Evolutionary conservation across 179 eudicot species (phyloP), one percentile per base, ranked within the genome.

Genomic region (Beta corolliflora): DNA sequence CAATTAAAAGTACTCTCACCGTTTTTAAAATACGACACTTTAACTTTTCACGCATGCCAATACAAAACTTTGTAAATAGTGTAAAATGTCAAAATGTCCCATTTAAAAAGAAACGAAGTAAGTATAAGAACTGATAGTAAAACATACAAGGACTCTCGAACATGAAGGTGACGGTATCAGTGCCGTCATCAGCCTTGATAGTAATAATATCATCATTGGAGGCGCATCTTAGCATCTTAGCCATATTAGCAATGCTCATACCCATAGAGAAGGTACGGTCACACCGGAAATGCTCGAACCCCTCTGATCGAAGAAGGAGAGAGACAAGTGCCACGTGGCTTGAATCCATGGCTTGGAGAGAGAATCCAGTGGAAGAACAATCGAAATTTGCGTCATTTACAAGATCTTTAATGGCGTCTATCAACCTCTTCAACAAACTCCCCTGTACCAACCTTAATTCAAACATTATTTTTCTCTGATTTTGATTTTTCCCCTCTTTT

Each of bases 361-460:
- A 91, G 82, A 91, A 89, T 0, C 89, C 89, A 6, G 92, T 80
- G 16, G 90, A 65, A 5, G 89, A 91, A 54, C 94, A 91, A 74
- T 91, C 94, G 85, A 91, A 91, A 75, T 91, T 91, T 50, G 92
- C 92, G 68, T 91, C 92, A 73, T 76, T 90, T 15, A 91, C 91
- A 54, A 90, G 86, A 63, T 91, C 94, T 86, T 91, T 91, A 71
- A 91, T 90, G 31, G 94, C 75, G n/a, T 91, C 94, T 63, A 91
- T 68, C 23, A 91, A 86, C 85, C 88, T 91, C 88, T 91, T 91
- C 55, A 91, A 79, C 3, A 91, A 79, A 73, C 90, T 81, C 0
- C 92, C 94, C 36, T 91, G 91, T 0, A 87, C 89, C 11, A 91
- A 73, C 80, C 92, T 76, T 18, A 90, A 82, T 56, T 90, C 92